phyloP scores from a whole-genome alignment of 1,139 yeast genomes.

The Meyerozyma sp. region DNA sequence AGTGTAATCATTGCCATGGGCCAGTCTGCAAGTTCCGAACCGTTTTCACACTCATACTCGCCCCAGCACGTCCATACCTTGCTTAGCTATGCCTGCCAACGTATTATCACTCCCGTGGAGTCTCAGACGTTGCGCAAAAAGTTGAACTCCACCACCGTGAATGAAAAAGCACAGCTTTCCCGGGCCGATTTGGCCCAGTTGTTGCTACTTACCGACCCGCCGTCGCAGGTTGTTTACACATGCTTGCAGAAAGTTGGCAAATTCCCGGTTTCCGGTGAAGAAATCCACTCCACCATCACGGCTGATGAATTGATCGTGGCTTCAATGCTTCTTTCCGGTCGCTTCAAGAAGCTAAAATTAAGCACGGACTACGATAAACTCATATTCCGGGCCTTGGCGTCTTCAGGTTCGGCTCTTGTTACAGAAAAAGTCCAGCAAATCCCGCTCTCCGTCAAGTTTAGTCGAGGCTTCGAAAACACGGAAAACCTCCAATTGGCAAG shows the following conservation, averaged over 20 bases:
- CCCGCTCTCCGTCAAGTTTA: neutral
- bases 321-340: conserved; percentile 21
- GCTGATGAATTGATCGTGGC: conserved; percentile 22
- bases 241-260: conserved; percentile 11
- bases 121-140: neutral
- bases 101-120: neutral
- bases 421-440: neutral
- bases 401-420: neutral
- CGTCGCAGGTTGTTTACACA: neutral
- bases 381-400: conserved; percentile 19
- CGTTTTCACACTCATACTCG: neutral
- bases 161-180: neutral
- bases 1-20: conserved; percentile 10
- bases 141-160: neutral
- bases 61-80: neutral
- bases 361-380: conserved; percentile 20
- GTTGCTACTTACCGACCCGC: neutral
- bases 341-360: conserved; percentile 15
- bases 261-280: conserved; percentile 26
- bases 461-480: neutral
- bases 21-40: conserved; percentile 16
- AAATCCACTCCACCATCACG: conserved; percentile 11
- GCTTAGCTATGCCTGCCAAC: neutral
- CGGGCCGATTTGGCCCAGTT: neutral
- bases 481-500: neutral